Percentiles rank a stretch among this genome's conserved stretches.
Evolutionary conservation across 176 grass and related monocot species (phyloP).

Genomic region (Avena atlantica): DNA sequence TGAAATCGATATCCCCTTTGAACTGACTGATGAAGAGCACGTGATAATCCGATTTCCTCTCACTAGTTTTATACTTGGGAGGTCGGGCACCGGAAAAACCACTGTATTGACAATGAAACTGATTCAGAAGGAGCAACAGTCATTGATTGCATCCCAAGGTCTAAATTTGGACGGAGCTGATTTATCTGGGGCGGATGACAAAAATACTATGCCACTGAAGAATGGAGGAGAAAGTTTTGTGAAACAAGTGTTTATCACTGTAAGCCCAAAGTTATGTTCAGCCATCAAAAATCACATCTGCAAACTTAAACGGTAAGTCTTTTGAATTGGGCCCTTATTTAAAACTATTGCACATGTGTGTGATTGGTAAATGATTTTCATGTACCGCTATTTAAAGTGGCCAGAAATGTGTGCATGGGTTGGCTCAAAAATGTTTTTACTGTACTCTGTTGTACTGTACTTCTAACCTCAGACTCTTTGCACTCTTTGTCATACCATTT

Average conservation of each 20-base stretch:
- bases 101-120: constrained; percentile 81
- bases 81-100: constrained; percentile 89
- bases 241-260: constrained; percentile 88
- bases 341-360: neutral
- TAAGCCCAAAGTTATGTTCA: constrained; percentile 84
- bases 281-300: constrained; percentile 70
- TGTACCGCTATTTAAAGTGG: neutral
- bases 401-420: neutral
- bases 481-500: constrained; percentile 6
- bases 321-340: neutral
- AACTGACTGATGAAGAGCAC: constrained; percentile 82
- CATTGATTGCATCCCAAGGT: constrained; percentile 66
- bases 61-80: constrained; percentile 78
- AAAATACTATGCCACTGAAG: neutral
- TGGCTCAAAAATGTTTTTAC: neutral
- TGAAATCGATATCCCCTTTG: constrained; percentile 74
- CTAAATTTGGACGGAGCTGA: constrained; percentile 9
- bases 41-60: constrained; percentile 66
- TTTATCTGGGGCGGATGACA: constrained; percentile 2
- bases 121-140: constrained; percentile 67
- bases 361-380: neutral
- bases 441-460: neutral
- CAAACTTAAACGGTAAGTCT: constrained; percentile 61
- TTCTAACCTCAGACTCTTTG: neutral
- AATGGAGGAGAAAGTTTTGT: constrained; percentile 42